phyloP scores from a whole-genome alignment of 2,329 filamentous ascomycete genomes.

The Gaeumannomyces tritici region DNA sequence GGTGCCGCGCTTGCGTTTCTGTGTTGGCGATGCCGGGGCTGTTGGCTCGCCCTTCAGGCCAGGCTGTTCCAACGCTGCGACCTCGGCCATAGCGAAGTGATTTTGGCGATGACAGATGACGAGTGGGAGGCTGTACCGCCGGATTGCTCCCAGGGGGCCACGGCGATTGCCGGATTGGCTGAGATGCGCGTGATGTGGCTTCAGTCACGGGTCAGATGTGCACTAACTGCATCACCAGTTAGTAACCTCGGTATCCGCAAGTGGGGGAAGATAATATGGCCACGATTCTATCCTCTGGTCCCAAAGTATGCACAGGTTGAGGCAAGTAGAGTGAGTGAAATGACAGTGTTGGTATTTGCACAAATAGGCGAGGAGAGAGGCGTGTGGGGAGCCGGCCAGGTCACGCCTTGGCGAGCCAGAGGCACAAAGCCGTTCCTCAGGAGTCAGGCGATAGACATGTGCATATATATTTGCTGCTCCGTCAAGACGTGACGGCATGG shows the following conservation, averaged over 20 bases:
- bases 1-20: conserved; percentile 46
- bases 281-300: not conserved
- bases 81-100: conserved; percentile 2
- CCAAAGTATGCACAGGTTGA: not conserved
- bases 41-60: conserved; percentile 1
- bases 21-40: conserved; percentile 9
- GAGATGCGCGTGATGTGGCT: not conserved
- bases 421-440: not conserved
- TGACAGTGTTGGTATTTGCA: not conserved
- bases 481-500: not conserved
- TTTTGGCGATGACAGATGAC: not conserved
- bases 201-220: not conserved
- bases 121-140: not conserved
- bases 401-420: not conserved
- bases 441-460: not conserved
- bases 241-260: not conserved
- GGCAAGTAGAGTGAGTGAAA: too few relatives aligned
- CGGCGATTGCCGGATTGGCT: not conserved
- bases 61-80: conserved; percentile 4
- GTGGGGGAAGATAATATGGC: not conserved
- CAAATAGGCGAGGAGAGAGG: not conserved
- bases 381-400: too few relatives aligned
- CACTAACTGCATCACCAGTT: not conserved
- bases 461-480: not conserved
- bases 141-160: not conserved